Percentiles rank a stretch among this genome's conserved stretches.
phyloP scores from a whole-genome alignment of 108 stramenopile species.

The Cylindrotheca fusiformis region DNA sequence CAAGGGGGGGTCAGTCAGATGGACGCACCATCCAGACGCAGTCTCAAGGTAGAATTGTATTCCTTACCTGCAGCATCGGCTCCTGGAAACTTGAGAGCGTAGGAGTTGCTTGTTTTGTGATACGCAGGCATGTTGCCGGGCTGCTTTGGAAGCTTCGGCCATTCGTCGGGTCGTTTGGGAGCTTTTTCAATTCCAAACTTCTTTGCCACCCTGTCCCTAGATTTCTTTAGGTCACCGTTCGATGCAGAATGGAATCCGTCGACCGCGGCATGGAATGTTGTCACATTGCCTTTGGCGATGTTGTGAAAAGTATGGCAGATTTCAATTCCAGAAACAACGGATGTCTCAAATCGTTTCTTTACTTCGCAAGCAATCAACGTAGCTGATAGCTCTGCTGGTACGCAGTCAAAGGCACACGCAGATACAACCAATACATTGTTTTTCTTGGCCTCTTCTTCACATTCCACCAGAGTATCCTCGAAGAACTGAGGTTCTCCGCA shows the following conservation, averaged over 20 bases:
- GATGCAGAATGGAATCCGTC: conserved; percentile 39
- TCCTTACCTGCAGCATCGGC: conserved; percentile 29
- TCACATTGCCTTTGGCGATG: conserved; percentile 26
- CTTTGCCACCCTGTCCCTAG: not conserved
- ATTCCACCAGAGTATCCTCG: conserved; percentile 30
- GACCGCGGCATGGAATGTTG: conserved; percentile 39
- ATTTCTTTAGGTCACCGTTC: conserved; percentile 23
- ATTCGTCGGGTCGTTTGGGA: conserved; percentile 19
- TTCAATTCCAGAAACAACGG: conserved; percentile 25
- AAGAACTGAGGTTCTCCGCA: conserved; percentile 46
- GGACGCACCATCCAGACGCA: no score
- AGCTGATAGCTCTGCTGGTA: conserved; percentile 41
- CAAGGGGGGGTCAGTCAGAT: no score
- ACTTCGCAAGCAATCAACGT: conserved; percentile 20
- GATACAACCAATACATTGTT: conserved; percentile 18
- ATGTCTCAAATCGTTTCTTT: not conserved
- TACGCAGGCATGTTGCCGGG: conserved; percentile 29
- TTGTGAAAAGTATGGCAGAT: conserved; percentile 31
- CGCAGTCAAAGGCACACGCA: conserved; percentile 41
- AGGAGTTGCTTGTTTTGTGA: conserved; percentile 14
- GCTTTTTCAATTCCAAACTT: not conserved
- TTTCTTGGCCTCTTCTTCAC: conserved; percentile 23
- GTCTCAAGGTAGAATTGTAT: no score
- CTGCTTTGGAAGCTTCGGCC: conserved; percentile 19
- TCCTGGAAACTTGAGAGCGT: conserved; percentile 35